Percentiles rank a stretch among this genome's conserved stretches.
These are phyloP conservation scores for Fagopyrum homotropicum DNA, from an alignment of 148 eudicot species.

Conservation along the genomic window DNA sequence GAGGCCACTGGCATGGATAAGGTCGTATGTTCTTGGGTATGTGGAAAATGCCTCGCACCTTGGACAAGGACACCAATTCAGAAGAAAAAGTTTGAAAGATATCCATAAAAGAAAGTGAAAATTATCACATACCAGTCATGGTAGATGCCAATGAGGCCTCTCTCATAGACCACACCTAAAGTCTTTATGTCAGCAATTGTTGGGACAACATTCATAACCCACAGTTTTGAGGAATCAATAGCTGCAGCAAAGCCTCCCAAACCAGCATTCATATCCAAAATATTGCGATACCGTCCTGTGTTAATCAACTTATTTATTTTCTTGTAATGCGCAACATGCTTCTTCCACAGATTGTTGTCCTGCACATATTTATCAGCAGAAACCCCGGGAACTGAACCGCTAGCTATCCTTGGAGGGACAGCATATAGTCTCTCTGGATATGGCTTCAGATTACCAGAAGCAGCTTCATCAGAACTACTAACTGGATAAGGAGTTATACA, in stretches of 20 bases:
- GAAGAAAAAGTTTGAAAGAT: neutral
- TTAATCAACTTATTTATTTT: constrained; percentile 46
- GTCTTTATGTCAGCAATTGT: constrained; percentile 46
- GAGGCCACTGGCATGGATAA: constrained; percentile 78
- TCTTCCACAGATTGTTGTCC: constrained; percentile 55
- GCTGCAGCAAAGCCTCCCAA: constrained; percentile 86
- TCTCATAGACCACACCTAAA: constrained; percentile 58
- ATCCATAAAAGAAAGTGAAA: neutral
- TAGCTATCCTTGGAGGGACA: constrained; percentile 53
- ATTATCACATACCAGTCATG: constrained; percentile 54
- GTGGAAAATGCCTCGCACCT: constrained; percentile 94
- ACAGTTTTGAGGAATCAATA: constrained; percentile 48
- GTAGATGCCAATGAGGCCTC: constrained; percentile 76
- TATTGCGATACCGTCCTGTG: constrained; percentile 52
- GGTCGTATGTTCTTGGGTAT: constrained; percentile 87
- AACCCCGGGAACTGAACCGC: constrained; percentile 48
- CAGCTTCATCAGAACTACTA: constrained; percentile 10
- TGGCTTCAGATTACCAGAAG: constrained; percentile 22
- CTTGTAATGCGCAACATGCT: constrained; percentile 47
- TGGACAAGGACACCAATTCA: constrained; percentile 12
- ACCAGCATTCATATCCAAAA: constrained; percentile 80
- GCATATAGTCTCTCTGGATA: constrained; percentile 54
- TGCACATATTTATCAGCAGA: constrained; percentile 40
- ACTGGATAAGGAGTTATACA: constrained; percentile 56
- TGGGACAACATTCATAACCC: constrained; percentile 84